A percentile compares a stretch with the other conserved stretches of the same genome.
phyloP scores from a whole-genome alignment of 257 asterid genomes.

The Solanum virginianum region DNA sequence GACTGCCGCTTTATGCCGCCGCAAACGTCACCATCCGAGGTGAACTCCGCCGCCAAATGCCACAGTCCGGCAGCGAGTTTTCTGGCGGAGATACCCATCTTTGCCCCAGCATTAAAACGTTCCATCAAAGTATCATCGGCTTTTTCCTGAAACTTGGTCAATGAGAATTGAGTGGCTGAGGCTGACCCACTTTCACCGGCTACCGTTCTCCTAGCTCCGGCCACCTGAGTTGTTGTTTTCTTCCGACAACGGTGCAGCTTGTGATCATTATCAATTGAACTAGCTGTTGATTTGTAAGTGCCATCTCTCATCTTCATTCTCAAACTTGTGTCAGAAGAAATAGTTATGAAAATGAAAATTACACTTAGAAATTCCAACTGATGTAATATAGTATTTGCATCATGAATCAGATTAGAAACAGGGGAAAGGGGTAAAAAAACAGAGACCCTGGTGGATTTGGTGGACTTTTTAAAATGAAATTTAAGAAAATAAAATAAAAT shows the following conservation, averaged over 20 bases:
- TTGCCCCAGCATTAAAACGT: conserved; percentile 1
- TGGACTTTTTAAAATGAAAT: background rate
- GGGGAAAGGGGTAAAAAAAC: background rate
- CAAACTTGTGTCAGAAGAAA: too few relatives aligned
- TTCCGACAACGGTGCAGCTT: background rate
- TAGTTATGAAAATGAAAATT: background rate
- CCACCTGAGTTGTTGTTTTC: background rate
- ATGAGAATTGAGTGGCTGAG: conserved; percentile 15
- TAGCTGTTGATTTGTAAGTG: background rate
- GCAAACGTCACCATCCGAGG: background rate
- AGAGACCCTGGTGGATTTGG: background rate
- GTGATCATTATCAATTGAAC: background rate
- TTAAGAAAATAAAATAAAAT: too few relatives aligned
- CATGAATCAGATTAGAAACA: background rate
- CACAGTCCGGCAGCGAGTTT: conserved; percentile 51
- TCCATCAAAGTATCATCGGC: background rate
- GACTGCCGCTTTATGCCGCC: conserved; percentile 13
- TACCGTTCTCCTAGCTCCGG: conserved; percentile 6
- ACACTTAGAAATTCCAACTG: background rate
- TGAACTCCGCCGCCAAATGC: conserved; percentile 17
- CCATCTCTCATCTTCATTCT: background rate
- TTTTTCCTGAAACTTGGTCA: conserved; percentile 7
- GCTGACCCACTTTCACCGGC: conserved; percentile 9
- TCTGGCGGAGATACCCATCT: conserved; percentile 29
- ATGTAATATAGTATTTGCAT: background rate